A percentile compares a stretch with the other conserved stretches of the same genome.
phyloP scores from a whole-genome alignment of 1,284 basidiomycete genomes.

The Melanopsichium pennsylvanicum region DNA sequence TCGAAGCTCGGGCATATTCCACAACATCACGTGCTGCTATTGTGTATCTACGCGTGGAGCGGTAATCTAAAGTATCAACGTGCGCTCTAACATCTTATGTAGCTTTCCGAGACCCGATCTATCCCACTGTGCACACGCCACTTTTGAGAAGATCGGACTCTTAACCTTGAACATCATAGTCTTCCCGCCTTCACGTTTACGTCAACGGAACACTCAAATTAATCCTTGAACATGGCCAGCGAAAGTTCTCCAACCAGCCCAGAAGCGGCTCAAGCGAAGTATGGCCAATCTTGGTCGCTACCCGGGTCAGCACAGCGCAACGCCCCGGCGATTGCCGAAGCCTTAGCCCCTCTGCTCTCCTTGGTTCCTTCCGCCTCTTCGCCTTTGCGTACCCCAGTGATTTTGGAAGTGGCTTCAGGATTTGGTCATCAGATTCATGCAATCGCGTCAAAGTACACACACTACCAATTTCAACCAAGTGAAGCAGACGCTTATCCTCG shows the following conservation, averaged over 20 bases:
- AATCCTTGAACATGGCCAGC: neutral
- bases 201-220: neutral
- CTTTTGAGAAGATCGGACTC: neutral
- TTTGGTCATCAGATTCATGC: conserved; percentile 35
- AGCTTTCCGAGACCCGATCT: neutral
- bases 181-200: neutral
- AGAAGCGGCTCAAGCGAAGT: conserved; percentile 24
- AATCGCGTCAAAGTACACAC: conserved; percentile 10
- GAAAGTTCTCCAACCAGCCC: neutral
- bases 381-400: conserved; percentile 6
- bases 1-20: neutral
- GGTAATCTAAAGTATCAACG: neutral
- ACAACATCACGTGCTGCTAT: conserved; percentile 2
- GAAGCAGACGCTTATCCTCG: conserved; percentile 40
- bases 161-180: no score
- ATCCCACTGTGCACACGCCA: conserved; percentile 4
- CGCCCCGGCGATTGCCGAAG: conserved; percentile 35
- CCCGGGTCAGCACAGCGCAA: conserved; percentile 46
- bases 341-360: conserved; percentile 15
- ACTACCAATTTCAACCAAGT: conserved; percentile 26
- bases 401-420: conserved; percentile 45
- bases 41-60: neutral
- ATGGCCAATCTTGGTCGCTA: conserved; percentile 30
- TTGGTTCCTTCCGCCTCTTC: neutral
- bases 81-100: conserved; percentile 5